Percentiles rank a stretch among this genome's conserved stretches.
Evolutionary conservation across 768 basidiomycete species (phyloP).

Genomic region (Kwoniella botswanensis): DNA sequence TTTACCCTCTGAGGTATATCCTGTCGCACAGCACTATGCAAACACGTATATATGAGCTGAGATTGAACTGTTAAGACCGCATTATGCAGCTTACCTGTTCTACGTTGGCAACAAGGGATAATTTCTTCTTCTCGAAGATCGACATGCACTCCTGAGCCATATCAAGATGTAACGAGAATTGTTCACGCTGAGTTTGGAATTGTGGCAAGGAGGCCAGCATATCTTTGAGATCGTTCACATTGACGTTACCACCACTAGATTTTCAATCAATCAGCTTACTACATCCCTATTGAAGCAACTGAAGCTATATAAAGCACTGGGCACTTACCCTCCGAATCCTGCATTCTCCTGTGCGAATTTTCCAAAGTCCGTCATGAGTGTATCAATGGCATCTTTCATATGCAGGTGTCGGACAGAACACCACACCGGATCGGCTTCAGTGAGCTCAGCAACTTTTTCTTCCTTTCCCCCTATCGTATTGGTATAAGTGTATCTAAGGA

Average conservation of each 20-base stretch:
- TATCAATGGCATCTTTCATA: slow-evolving; percentile 98
- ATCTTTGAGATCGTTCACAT: slow-evolving; percentile 97
- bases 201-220: slow-evolving; percentile 95
- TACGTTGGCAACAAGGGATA: slow-evolving; percentile 80
- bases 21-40: slow-evolving; percentile 86
- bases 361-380: slow-evolving; percentile 93
- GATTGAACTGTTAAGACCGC: no score
- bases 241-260: slow-evolving; percentile 75
- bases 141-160: slow-evolving; percentile 99
- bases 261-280: slow-evolving; percentile 8
- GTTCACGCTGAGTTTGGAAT: slow-evolving; percentile 89
- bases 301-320: slow-evolving; percentile 5
- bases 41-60: neutral
- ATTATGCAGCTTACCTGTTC: slow-evolving; percentile 70
- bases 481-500: slow-evolving; percentile 84
- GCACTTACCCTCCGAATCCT: slow-evolving; percentile 78
- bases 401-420: slow-evolving; percentile 93
- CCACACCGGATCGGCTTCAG: slow-evolving; percentile 89
- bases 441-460: slow-evolving; percentile 83
- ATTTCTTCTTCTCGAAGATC: slow-evolving; percentile 84
- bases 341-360: slow-evolving; percentile 92
- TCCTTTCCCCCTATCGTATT: slow-evolving; percentile 82
- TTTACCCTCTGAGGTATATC: slow-evolving; percentile 87
- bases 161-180: slow-evolving; percentile 95
- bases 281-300: slow-evolving; percentile 10